phyloP scores from a whole-genome alignment of 208 protist species.

The Trypanosoma theileri region DNA sequence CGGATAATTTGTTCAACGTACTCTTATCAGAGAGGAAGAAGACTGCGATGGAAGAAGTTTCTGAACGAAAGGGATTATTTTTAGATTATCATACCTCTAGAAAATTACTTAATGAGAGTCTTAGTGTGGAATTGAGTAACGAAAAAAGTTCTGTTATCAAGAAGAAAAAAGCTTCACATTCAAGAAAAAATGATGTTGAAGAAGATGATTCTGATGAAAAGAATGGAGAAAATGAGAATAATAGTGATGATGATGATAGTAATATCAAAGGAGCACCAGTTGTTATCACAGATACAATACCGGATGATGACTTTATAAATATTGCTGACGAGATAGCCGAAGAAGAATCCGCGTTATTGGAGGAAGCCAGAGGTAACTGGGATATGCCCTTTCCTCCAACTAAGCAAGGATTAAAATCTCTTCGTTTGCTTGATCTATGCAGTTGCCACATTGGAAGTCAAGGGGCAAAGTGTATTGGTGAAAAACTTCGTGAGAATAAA shows the following conservation, averaged over 20 bases:
- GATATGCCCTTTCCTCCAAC: constrained; percentile 27
- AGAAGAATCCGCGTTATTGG: constrained; percentile 25
- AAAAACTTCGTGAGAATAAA: constrained; percentile 48
- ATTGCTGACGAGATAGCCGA: constrained; percentile 24
- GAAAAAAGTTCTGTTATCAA: background rate
- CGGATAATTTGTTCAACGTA: constrained; percentile 28
- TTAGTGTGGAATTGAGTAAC: background rate
- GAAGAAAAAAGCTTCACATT: background rate
- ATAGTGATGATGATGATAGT: constrained; percentile 16
- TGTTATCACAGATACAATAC: constrained; percentile 26
- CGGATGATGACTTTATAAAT: constrained; percentile 19
- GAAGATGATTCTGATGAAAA: constrained; percentile 22
- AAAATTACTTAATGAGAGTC: background rate
- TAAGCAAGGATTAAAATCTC: constrained; percentile 59
- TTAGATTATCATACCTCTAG: constrained; percentile 4
- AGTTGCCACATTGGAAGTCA: constrained; percentile 63
- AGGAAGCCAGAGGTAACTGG: constrained; percentile 27
- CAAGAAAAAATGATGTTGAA: background rate
- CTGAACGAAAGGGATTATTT: constrained; percentile 31
- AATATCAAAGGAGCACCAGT: constrained; percentile 21
- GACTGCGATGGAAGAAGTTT: constrained; percentile 30
- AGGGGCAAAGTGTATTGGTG: constrained; percentile 52
- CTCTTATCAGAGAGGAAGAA: constrained; percentile 27
- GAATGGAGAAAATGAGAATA: constrained; percentile 23
- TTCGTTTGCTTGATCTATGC: constrained; percentile 65